phyloP scores from a whole-genome alignment of 192 early-diverging fungal genomes.

The Rhizophagus clarus region DNA sequence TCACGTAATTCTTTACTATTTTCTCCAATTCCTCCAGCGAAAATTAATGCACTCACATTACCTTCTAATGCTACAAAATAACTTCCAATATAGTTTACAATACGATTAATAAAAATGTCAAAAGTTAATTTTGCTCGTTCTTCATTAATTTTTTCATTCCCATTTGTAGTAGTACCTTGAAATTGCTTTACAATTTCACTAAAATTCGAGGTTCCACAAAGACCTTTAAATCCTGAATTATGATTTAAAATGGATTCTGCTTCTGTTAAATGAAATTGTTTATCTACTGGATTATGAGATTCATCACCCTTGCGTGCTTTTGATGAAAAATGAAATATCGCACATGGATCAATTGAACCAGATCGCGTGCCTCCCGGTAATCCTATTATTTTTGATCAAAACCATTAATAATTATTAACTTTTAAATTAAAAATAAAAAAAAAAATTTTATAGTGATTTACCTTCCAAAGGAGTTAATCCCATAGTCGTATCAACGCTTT shows the following conservation, averaged over 20 bases:
- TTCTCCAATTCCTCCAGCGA: slow-evolving; percentile 52
- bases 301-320: neutral
- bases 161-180: neutral
- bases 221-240: slow-evolving; percentile 39
- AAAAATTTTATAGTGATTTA: neutral
- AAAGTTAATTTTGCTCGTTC: slow-evolving; percentile 40
- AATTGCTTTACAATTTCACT: slow-evolving; percentile 33
- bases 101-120: slow-evolving; percentile 46
- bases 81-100: slow-evolving; percentile 45
- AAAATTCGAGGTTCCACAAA: slow-evolving; percentile 44
- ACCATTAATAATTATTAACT: neutral
- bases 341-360: slow-evolving; percentile 45
- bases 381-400: slow-evolving; percentile 9
- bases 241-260: slow-evolving; percentile 46
- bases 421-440: slow-evolving; percentile 4
- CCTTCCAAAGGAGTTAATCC: slow-evolving; percentile 34
- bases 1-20: slow-evolving; percentile 35
- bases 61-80: slow-evolving; percentile 41
- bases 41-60: slow-evolving; percentile 36
- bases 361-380: slow-evolving; percentile 40
- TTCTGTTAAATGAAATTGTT: slow-evolving; percentile 39
- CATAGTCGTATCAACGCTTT: slow-evolving; percentile 35
- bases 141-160: neutral
- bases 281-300: slow-evolving; percentile 14
- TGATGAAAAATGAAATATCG: slow-evolving; percentile 41